Evolutionary conservation across 345 rosid genomes (phyloP).

Genomic region (Raphanus sativus): DNA sequence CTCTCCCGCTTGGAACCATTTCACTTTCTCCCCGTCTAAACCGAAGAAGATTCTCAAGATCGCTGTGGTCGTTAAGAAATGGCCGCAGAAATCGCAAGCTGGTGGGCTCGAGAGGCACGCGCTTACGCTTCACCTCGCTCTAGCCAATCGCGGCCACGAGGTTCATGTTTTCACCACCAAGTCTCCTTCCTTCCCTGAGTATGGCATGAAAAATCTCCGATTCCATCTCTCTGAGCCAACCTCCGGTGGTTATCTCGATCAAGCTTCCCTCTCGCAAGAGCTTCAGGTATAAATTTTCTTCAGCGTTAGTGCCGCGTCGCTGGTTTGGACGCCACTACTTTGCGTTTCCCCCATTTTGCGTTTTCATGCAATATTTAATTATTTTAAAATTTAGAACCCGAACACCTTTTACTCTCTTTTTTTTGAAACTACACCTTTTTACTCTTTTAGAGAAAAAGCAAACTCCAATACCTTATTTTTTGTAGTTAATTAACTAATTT

Average conservation of each 20-base stretch:
- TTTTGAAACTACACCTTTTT: too few species aligned
- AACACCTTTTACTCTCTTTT: too few species aligned
- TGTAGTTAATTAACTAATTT: too few species aligned
- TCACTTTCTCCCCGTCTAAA: slow-evolving; percentile 49
- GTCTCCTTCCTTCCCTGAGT: slow-evolving; percentile 52
- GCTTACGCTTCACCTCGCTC: slow-evolving; percentile 75
- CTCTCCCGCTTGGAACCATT: slow-evolving; percentile 76
- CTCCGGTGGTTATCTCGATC: slow-evolving; percentile 73
- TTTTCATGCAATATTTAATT: background rate
- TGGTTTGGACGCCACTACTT: background rate
- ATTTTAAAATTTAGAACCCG: too few species aligned
- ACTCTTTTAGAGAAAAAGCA: too few species aligned
- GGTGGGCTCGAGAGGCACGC: slow-evolving; percentile 96
- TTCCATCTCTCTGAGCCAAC: slow-evolving; percentile 83
- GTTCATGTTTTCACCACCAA: slow-evolving; percentile 83
- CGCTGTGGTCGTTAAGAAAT: slow-evolving; percentile 85
- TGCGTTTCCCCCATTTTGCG: background rate
- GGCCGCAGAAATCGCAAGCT: slow-evolving; percentile 78
- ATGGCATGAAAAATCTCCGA: slow-evolving; percentile 45
- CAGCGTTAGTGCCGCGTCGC: background rate
- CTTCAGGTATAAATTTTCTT: slow-evolving; percentile 38
- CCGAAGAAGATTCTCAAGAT: slow-evolving; percentile 59
- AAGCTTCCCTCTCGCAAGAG: slow-evolving; percentile 67
- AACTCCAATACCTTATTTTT: too few species aligned
- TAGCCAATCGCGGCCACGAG: slow-evolving; percentile 81